These are phyloP conservation scores for Lachnellula subtilissima DNA, from an alignment of 2,329 filamentous ascomycete species.

Conservation along the genomic window DNA sequence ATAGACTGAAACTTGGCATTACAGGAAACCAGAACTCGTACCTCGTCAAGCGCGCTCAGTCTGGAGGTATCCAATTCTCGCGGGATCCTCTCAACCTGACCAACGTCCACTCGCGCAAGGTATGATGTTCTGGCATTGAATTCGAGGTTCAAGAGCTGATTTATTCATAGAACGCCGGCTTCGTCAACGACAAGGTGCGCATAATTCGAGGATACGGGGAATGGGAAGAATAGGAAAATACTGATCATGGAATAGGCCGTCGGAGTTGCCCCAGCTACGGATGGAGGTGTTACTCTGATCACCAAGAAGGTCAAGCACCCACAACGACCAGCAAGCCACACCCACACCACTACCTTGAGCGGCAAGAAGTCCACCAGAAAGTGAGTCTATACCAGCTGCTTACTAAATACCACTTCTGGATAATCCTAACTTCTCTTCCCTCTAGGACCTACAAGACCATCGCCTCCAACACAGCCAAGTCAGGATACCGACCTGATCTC, in stretches of 20 bases:
- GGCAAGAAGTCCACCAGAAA: conserved; percentile 73
- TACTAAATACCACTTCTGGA: not conserved
- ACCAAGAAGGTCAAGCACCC: conserved; percentile 75
- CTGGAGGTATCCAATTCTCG: conserved; percentile 83
- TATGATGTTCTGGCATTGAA: conserved; percentile 37
- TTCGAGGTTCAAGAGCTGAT: conserved; percentile 10
- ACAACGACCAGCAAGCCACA: conserved; percentile 67
- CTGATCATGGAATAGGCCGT: conserved; percentile 54
- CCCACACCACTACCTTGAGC: conserved; percentile 64
- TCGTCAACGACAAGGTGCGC: conserved; percentile 85
- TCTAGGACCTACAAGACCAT: conserved; percentile 81
- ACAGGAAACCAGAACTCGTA: conserved; percentile 82
- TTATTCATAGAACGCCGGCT: conserved; percentile 72
- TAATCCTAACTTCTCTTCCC: conserved; percentile 10
- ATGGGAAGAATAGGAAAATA: conserved; percentile 1
- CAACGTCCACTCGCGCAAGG: conserved; percentile 91
- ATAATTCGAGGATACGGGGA: conserved; percentile 7
- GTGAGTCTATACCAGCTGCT: conserved; percentile 46
- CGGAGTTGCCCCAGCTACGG: conserved; percentile 68
- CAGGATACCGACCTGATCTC: conserved; percentile 78
- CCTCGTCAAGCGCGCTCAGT: conserved; percentile 82
- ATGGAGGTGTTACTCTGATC: conserved; percentile 74
- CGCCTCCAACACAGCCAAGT: conserved; percentile 76
- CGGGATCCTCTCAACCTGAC: conserved; percentile 88
- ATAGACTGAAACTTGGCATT: conserved; percentile 15